These are phyloP conservation scores for Styphnolobium japonicum DNA, from an alignment of 306 rosid species.

Conservation along the genomic window DNA sequence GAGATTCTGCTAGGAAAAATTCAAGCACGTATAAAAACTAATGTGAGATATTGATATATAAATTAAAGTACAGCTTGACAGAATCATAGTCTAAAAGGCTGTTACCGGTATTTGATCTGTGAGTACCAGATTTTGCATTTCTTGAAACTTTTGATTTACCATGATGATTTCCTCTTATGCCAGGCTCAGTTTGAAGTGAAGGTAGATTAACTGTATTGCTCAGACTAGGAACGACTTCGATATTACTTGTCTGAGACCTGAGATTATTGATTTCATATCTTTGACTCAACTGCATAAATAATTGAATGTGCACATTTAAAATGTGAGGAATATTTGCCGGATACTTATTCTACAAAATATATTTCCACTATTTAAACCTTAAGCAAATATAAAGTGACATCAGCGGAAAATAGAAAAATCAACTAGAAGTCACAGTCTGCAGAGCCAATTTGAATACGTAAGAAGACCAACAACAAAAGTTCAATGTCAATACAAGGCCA, in stretches of 20 bases:
- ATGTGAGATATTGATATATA: background rate
- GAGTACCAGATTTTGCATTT: slow-evolving; percentile 42
- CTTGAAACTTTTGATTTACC: slow-evolving; percentile 45
- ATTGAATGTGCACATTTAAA: slow-evolving; percentile 9
- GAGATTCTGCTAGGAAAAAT: slow-evolving; percentile 36
- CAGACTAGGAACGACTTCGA: slow-evolving; percentile 16
- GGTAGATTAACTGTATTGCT: slow-evolving; percentile 25
- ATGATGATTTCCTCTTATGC: slow-evolving; percentile 28
- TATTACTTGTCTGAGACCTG: slow-evolving; percentile 26
- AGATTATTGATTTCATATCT: slow-evolving; percentile 24
- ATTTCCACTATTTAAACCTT: background rate
- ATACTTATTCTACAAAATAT: background rate
- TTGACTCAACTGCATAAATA: slow-evolving; percentile 48
- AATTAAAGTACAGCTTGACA: background rate
- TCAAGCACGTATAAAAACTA: background rate
- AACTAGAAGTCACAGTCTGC: background rate
- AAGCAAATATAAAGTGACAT: background rate
- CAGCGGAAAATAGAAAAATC: background rate
- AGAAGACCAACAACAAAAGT: background rate
- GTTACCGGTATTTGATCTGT: slow-evolving; percentile 37
- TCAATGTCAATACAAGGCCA: background rate
- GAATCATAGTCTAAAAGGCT: background rate
- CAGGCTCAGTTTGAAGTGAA: slow-evolving; percentile 26
- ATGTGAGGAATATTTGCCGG: background rate
- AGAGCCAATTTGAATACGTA: background rate